These are phyloP conservation scores for Amborella trichopoda DNA, from an alignment of 164 flowering plant species.

Conservation along the genomic window DNA sequence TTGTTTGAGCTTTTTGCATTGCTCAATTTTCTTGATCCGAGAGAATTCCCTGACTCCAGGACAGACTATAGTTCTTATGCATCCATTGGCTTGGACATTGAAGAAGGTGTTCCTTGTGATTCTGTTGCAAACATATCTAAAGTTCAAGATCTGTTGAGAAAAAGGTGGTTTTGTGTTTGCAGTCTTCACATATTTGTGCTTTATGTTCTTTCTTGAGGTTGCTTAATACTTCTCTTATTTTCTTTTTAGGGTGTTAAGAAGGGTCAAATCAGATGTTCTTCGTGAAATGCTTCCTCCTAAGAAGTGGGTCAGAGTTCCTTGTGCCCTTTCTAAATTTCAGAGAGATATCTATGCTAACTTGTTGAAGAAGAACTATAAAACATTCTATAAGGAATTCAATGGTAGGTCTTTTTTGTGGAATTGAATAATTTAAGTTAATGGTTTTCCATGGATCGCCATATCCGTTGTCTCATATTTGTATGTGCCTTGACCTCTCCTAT, in stretches of 20 bases:
- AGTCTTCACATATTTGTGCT: too few relatives aligned
- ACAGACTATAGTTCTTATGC: conserved; percentile 1
- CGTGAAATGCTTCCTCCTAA: conserved; percentile 1
- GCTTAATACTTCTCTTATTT: not conserved
- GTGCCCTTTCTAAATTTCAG: conserved; percentile 4
- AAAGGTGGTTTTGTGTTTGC: conserved; percentile 1
- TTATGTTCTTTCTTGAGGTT: too few relatives aligned
- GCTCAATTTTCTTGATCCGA: conserved; percentile 7
- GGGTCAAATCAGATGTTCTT: conserved; percentile 7
- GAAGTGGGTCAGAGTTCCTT: conserved; percentile 8
- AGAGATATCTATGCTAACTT: conserved; percentile 1
- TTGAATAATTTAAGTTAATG: too few relatives aligned
- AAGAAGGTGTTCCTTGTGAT: not conserved
- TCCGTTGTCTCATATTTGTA: too few relatives aligned
- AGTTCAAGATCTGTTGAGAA: conserved; percentile 1
- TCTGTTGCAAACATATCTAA: conserved; percentile 1
- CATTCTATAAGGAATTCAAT: conserved; percentile 2
- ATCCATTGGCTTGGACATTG: conserved; percentile 1
- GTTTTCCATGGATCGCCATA: too few relatives aligned
- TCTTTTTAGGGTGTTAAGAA: conserved; percentile 5
- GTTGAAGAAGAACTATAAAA: conserved; percentile 5
- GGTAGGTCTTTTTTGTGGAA: too few relatives aligned
- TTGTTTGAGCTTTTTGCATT: conserved; percentile 8
- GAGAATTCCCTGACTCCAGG: conserved; percentile 6
- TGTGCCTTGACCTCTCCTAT: too few relatives aligned